Evolutionary conservation across 176 grass and related monocot genomes (phyloP), one percentile per base, ranked within the genome.

Genomic region (Carex parvula): DNA sequence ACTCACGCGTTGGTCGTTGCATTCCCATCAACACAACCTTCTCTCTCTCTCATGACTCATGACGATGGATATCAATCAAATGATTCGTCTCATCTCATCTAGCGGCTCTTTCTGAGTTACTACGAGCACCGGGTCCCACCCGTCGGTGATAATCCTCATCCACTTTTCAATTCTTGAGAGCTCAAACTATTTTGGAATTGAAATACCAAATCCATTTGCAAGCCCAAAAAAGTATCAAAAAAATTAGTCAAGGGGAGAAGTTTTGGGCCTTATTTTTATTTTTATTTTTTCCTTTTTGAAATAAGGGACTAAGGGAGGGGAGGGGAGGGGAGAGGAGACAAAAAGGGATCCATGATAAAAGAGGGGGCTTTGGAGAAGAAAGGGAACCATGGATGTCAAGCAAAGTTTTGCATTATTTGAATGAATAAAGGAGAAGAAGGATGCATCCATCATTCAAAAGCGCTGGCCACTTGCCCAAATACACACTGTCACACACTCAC

Each of bases 321-420:
- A 55, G 8, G 13, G 6, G 62, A 83, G 21, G 57, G 62, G 60
- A 55, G 8, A 52, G 62, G 62, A 68, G 81, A 83, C 81, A 83
- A 83, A 69, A 83, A 69, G 61, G 79, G 20, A 83, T 83, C 80
- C 80, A 68, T 68, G 80, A 83, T 68, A 82, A 82, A 83, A 64
- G 79, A 24, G 61, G 26, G 79, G 6, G 79, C 4, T 64, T 46
- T 64, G 79, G 14, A 64, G 39, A 26, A 26, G 26, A 26, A 26
- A 26, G 26, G 0, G 26, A 26, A 26, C 33, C 66, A 80, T 80
- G 57, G 57, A 81, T 62, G 32, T 63, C 11, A 81, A 64, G 79
- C 57, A 50, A 29, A 46, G 21, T 64, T 56, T 32, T 66, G 81
- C 81, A 83, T 69, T 66, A 68, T 83, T 83, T 69, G 39, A 65